Evolutionary conservation across 148 eudicot genomes (phyloP).

Genomic region (Talinum fruticosum): DNA sequence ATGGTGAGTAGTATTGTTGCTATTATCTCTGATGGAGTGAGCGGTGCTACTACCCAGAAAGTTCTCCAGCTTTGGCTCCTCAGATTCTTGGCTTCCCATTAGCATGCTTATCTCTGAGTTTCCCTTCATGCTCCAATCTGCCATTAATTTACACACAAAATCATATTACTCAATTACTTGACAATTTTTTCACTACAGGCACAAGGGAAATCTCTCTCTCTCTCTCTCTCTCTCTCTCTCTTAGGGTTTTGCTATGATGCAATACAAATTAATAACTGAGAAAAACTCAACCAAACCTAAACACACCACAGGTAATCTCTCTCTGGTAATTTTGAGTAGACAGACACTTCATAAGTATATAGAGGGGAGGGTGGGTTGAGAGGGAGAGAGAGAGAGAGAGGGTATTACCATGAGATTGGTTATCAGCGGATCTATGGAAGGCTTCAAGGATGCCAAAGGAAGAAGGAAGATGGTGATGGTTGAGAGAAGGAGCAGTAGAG

Average conservation of each 20-base stretch:
- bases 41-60: conserved; percentile 46
- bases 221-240: too few relatives aligned
- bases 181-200: conserved; percentile 3
- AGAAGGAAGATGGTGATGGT: conserved; percentile 39
- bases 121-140: conserved; percentile 71
- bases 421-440: conserved; percentile 44
- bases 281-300: too few relatives aligned
- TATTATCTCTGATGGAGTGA: conserved; percentile 33
- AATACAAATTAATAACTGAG: too few relatives aligned
- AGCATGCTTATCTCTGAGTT: conserved; percentile 39
- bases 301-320: too few relatives aligned
- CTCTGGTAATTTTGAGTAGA: too few relatives aligned
- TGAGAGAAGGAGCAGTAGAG: conserved; percentile 36
- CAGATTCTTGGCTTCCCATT: conserved; percentile 44
- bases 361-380: too few relatives aligned
- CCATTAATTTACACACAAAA: background rate
- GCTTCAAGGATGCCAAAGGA: conserved; percentile 69
- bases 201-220: too few relatives aligned
- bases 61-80: conserved; percentile 81
- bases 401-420: conserved; percentile 58
- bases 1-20: background rate
- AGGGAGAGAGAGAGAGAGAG: too few relatives aligned
- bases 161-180: background rate
- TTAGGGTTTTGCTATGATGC: too few relatives aligned
- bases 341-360: too few relatives aligned